phyloP scores from a whole-genome alignment of 2,329 filamentous ascomycete genomes.

The Cryoendolithus antarcticus region DNA sequence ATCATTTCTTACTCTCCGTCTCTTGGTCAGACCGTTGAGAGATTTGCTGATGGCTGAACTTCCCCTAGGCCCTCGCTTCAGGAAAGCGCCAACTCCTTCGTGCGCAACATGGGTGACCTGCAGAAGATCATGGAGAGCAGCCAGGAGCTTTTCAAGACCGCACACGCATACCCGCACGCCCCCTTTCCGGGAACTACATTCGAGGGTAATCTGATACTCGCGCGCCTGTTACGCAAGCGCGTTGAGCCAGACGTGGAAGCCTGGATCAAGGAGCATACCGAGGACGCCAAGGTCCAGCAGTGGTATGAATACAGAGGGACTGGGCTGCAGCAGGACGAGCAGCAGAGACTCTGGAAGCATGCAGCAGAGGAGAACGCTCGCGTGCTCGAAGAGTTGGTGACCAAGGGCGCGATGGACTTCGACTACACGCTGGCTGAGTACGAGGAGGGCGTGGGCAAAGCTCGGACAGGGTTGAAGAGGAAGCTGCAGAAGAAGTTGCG shows the following conservation, averaged over 20 bases:
- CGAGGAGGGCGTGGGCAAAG: constrained; percentile 52
- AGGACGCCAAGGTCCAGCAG: constrained; percentile 2
- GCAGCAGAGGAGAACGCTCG: constrained; percentile 36
- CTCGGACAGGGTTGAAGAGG: constrained; percentile 57
- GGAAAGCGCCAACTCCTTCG: no score
- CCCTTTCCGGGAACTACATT: constrained; percentile 54
- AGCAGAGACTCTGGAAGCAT: constrained; percentile 49
- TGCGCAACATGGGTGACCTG: no score
- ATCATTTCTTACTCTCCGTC: no score
- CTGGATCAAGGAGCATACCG: constrained; percentile 45
- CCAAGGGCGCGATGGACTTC: constrained; percentile 39
- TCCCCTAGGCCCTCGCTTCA: no score
- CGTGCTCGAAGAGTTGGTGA: constrained; percentile 18
- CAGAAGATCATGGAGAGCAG: constrained; percentile 43
- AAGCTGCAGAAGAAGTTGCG: constrained; percentile 27
- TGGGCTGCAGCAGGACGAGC: constrained; percentile 33
- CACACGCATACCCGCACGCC: constrained; percentile 64
- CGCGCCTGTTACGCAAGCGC: constrained; percentile 68
- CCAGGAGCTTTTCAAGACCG: constrained; percentile 52
- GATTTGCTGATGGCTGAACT: no score
- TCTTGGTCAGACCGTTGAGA: no score
- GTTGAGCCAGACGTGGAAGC: constrained; percentile 66
- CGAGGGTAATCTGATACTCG: constrained; percentile 49
- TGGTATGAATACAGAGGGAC: constrained; percentile 39
- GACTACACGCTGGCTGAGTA: constrained; percentile 62